Percentiles rank a stretch among this genome's conserved stretches.
Conservation (phyloP, 352 stramenopile species). For the Globisporangium rhizosaccharum region DNA sequence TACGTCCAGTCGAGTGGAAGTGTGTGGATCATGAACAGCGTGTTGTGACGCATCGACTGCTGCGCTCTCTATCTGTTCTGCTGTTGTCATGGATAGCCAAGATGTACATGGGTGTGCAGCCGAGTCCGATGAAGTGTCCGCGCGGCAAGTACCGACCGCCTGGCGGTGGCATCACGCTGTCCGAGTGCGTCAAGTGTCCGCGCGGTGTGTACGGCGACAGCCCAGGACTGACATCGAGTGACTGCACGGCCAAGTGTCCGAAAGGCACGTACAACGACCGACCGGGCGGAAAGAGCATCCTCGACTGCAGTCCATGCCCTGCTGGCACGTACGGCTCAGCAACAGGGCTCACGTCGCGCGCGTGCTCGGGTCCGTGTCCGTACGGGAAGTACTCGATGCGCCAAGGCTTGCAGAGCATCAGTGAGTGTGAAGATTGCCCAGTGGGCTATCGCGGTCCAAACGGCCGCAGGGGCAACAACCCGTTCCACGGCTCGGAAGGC, state of each 20-base stretch:
- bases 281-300: slow-evolving; percentile 43
- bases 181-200: slow-evolving; percentile 66
- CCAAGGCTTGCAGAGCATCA: slow-evolving; percentile 42
- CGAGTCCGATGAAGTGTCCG: slow-evolving; percentile 35
- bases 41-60: no score
- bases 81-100: slow-evolving; percentile 19
- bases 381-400: slow-evolving; percentile 66
- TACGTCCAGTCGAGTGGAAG: background rate
- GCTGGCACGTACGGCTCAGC: slow-evolving; percentile 54
- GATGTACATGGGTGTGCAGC: slow-evolving; percentile 53
- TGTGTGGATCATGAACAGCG: no score
- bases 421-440: slow-evolving; percentile 57
- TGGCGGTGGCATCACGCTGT: slow-evolving; percentile 33
- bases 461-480: slow-evolving; percentile 50
- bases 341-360: slow-evolving; percentile 40
- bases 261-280: slow-evolving; percentile 71
- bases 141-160: slow-evolving; percentile 59
- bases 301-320: slow-evolving; percentile 65
- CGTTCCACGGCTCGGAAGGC: slow-evolving; percentile 26
- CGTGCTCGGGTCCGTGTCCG: slow-evolving; percentile 59
- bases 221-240: slow-evolving; percentile 47
- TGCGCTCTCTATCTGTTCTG: no score
- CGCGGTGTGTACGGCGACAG: slow-evolving; percentile 70
- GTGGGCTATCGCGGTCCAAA: slow-evolving; percentile 53
- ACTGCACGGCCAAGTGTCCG: slow-evolving; percentile 63